phyloP scores from a whole-genome alignment of 306 rosid genomes.

The Ammopiptanthus mongolicus region DNA sequence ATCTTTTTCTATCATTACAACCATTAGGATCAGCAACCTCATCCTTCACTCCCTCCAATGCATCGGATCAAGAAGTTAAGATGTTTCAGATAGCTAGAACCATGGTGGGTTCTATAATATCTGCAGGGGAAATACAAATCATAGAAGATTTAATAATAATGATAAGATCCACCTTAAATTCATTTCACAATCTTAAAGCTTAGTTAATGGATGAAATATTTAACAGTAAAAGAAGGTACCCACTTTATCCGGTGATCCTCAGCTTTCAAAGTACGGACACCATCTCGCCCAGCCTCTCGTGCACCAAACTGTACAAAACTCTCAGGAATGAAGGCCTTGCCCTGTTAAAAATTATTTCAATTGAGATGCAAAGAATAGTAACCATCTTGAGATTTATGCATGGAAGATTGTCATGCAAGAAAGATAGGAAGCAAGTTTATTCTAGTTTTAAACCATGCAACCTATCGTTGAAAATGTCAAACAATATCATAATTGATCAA shows the following conservation, averaged over 20 bases:
- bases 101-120: constrained; percentile 89
- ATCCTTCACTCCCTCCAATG: too few relatives aligned
- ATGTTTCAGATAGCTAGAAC: constrained; percentile 94
- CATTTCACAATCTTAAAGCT: constrained; percentile 14
- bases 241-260: constrained; percentile 75
- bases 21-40: too few relatives aligned
- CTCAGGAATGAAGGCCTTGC: constrained; percentile 91
- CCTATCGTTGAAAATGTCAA: neutral
- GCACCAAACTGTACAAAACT: constrained; percentile 56
- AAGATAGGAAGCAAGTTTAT: neutral
- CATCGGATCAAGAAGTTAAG: constrained; percentile 74
- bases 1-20: too few relatives aligned
- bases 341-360: constrained; percentile 41
- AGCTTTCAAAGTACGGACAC: constrained; percentile 55
- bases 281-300: constrained; percentile 61
- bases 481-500: neutral
- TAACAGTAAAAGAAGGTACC: constrained; percentile 19
- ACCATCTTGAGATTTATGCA: neutral
- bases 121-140: constrained; percentile 26
- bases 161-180: neutral
- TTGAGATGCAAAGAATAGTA: neutral
- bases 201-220: neutral
- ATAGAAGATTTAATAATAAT: neutral
- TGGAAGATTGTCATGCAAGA: neutral
- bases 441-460: neutral